These are phyloP conservation scores for Pistacia integerrima DNA, from an alignment of 345 rosid species.

Conservation along the genomic window DNA sequence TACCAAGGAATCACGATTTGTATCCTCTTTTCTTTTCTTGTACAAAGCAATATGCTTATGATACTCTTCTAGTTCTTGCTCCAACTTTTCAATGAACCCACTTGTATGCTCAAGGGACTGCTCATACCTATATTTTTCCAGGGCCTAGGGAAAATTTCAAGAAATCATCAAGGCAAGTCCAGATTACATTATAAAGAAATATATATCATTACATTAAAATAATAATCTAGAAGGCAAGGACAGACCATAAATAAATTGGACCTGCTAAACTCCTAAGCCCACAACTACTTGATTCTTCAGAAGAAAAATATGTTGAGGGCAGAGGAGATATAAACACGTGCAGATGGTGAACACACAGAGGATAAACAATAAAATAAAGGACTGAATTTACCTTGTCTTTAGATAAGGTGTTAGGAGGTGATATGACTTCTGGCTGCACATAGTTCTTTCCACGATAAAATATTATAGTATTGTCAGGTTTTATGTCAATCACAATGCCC, in stretches of 20 bases:
- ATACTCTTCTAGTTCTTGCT: conserved; percentile 83
- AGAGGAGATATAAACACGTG: not conserved
- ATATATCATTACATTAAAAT: not conserved
- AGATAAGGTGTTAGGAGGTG: conserved; percentile 77
- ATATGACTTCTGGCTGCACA: conserved; percentile 75
- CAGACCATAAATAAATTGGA: not conserved
- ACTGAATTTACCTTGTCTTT: conserved; percentile 56
- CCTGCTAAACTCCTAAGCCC: not conserved
- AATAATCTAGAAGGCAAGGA: not conserved
- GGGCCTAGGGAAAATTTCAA: conserved; percentile 50
- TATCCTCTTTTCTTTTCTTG: conserved; percentile 47
- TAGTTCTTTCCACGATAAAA: conserved; percentile 92
- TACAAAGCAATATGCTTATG: conserved; percentile 54
- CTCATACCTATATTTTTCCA: conserved; percentile 75
- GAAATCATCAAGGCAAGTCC: not conserved
- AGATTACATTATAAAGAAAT: not conserved
- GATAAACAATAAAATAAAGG: not conserved
- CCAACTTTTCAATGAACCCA: conserved; percentile 86
- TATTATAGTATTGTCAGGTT: conserved; percentile 64
- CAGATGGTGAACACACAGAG: not conserved
- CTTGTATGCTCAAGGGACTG: conserved; percentile 97
- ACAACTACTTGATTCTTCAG: conserved; percentile 1
- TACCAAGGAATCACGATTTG: conserved; percentile 7
- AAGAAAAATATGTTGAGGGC: not conserved
- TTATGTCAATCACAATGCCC: conserved; percentile 83